A percentile compares a stretch with the other conserved stretches of the same genome.
These are phyloP conservation scores for Colletotrichum sp. DNA, from an alignment of 2,329 filamentous ascomycete species.

Conservation along the genomic window DNA sequence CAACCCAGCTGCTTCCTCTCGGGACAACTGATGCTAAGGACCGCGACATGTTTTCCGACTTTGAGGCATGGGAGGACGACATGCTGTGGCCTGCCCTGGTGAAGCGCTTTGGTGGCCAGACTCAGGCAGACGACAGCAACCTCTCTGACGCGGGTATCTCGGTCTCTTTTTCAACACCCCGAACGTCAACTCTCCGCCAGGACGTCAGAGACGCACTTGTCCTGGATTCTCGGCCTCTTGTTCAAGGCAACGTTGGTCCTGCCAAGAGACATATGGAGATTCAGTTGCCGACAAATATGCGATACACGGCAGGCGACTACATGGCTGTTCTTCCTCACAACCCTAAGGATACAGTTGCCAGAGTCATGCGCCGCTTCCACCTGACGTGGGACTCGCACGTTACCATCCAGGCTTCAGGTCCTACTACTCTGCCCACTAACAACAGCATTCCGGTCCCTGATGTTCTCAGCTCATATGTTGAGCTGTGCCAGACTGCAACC, in stretches of 20 bases:
- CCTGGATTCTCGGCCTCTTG: conserved; percentile 53
- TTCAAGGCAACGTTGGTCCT: conserved; percentile 44
- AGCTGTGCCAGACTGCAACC: conserved; percentile 74
- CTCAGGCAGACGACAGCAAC: conserved; percentile 28
- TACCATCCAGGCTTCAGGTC: conserved; percentile 57
- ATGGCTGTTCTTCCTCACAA: conserved; percentile 76
- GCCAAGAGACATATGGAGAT: conserved; percentile 72
- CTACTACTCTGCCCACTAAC: conserved; percentile 59
- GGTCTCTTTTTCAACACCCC: conserved; percentile 58
- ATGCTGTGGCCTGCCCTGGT: conserved; percentile 54
- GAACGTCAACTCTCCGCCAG: conserved; percentile 61
- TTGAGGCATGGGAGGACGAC: conserved; percentile 71
- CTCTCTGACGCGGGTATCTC: conserved; percentile 34
- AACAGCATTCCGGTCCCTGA: conserved; percentile 64
- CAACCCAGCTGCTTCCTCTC: conserved; percentile 40
- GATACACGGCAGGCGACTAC: conserved; percentile 77
- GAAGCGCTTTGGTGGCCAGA: conserved; percentile 56
- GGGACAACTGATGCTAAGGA: conserved; percentile 64
- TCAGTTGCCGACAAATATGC: conserved; percentile 67
- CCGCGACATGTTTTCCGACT: conserved; percentile 70
- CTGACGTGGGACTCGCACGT: conserved; percentile 73
- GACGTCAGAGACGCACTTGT: conserved; percentile 66
- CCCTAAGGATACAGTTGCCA: conserved; percentile 61
- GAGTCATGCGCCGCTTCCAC: conserved; percentile 69
- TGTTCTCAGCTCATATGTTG: conserved; percentile 72